Base-by-base conservation (phyloP, 2,329 filamentous ascomycete genomes). In the Catunica adiposa region DNA sequence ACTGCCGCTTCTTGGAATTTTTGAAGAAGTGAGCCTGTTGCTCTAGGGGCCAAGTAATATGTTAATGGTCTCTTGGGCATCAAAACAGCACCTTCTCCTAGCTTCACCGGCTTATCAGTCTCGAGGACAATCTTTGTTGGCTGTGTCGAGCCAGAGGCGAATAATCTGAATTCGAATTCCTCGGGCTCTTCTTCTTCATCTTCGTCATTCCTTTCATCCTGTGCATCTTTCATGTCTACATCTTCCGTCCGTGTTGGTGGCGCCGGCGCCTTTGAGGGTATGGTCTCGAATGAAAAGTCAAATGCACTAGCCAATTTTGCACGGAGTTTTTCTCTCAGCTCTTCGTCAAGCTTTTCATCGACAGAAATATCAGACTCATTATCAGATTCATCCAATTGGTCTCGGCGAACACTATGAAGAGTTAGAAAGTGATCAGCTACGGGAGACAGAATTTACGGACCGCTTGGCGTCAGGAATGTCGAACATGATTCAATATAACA, bases 131-230 rank as follows among this genome's bases (percentile, higher is more conserved):
- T 71, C 57, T 73, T 80, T 53, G 71, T 69, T 1, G 68, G 65
- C 1, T 70, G 66, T 38, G 31, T 38, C 17, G 72, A 66, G 47
- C 69, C 69, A 8, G 56, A 53, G 59, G 72, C 71, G 63, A 83
- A 83, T 26, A 83, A 71, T 7, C 76, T 71, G 62, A 82, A 82
- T 55, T 74, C 70, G 60, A 79, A 81, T 54, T 72, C 71, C 51
- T 72, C 69, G 17, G 66, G 59, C 17, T 56, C 61, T 6, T 63
- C 66, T 14, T 67, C 62, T 14, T 67, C 62, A 14, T 62, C 60
- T 3, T 44, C 59, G 14, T 62, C 60, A 1, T 20, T 57, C n/a
- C n/a, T n/a, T n/a, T n/a, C n/a, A 11, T 59, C 58, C 37, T 60
- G 60, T 15, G 59, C 58, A 29, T 61, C 59, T 31, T 51, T 54